phyloP scores from a whole-genome alignment of 2,329 filamentous ascomycete genomes.

The Stachybotrys echinatus region DNA sequence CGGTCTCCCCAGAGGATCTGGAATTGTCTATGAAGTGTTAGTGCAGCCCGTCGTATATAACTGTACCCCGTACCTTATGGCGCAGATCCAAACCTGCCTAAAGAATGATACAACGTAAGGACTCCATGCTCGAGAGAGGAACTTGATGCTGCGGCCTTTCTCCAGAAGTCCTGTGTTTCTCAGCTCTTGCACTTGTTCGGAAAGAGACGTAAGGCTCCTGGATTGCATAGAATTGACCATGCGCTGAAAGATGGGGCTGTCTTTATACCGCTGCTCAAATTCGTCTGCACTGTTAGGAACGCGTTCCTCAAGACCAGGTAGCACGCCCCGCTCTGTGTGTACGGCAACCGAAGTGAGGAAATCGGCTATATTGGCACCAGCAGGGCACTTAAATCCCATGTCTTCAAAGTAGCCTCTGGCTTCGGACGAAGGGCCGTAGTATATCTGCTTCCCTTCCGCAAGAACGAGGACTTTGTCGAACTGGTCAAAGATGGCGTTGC shows the following conservation, averaged over 20 bases:
- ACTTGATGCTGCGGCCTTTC: not conserved
- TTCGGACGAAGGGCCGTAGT: constrained; percentile 55
- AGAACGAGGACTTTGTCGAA: constrained; percentile 72
- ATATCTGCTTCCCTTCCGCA: constrained; percentile 61
- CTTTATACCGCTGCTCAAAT: constrained; percentile 38
- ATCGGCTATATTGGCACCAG: constrained; percentile 55
- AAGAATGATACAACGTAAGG: not conserved
- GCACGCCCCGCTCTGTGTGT: constrained; percentile 54
- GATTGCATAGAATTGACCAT: constrained; percentile 1
- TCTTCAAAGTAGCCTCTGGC: constrained; percentile 62
- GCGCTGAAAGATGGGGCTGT: constrained; percentile 6
- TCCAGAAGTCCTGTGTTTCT: not conserved
- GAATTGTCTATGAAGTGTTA: constrained; percentile 16
- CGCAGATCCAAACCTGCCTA: constrained; percentile 1
- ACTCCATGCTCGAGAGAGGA: not conserved
- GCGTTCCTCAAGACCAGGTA: constrained; percentile 49
- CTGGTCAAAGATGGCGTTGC: constrained; percentile 56
- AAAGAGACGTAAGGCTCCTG: not conserved
- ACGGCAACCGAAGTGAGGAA: constrained; percentile 66
- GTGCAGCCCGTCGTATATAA: too few species aligned
- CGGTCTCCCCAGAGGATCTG: constrained; percentile 25
- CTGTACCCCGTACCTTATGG: not conserved
- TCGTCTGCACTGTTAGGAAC: constrained; percentile 59
- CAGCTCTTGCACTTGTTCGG: not conserved
- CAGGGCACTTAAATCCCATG: constrained; percentile 53